Conservation (phyloP, 176 grass and related monocot species). For the Areca catechu region DNA sequence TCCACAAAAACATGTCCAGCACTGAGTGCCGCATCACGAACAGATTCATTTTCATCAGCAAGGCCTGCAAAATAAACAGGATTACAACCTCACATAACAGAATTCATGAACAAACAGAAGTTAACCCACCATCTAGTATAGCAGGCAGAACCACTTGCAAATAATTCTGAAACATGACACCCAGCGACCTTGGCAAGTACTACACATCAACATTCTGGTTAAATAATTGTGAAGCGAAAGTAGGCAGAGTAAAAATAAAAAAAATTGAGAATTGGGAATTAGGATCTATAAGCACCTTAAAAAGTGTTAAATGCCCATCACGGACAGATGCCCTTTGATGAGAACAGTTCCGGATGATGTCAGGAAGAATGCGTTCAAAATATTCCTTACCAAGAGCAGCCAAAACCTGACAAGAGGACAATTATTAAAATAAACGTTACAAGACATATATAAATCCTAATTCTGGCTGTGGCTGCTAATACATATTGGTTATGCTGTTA, state of each 20-base stretch:
- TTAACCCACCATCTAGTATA: conserved; percentile 88
- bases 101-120: conserved; percentile 15
- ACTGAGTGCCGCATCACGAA: conserved; percentile 88
- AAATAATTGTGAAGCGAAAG: conserved; percentile 11
- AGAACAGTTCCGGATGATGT: conserved; percentile 87
- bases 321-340: conserved; percentile 91
- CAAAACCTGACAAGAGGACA: conserved; percentile 54
- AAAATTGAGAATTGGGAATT: neutral
- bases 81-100: neutral
- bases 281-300: conserved; percentile 42
- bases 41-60: conserved; percentile 98
- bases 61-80: conserved; percentile 43
- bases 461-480: no score
- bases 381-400: conserved; percentile 91
- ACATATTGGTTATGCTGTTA: no score
- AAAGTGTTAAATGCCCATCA: conserved; percentile 92
- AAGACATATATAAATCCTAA: neutral
- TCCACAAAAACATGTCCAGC: conserved; percentile 97
- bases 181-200: conserved; percentile 91
- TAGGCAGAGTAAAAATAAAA: neutral
- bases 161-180: conserved; percentile 82
- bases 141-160: conserved; percentile 81
- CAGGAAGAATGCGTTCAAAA: conserved; percentile 89
- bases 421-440: neutral
- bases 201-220: conserved; percentile 29